Percentiles rank a stretch among this genome's conserved stretches.
phyloP scores from a whole-genome alignment of 2,329 filamentous ascomycete species.

The Neopestalotiopsis clavispora region DNA sequence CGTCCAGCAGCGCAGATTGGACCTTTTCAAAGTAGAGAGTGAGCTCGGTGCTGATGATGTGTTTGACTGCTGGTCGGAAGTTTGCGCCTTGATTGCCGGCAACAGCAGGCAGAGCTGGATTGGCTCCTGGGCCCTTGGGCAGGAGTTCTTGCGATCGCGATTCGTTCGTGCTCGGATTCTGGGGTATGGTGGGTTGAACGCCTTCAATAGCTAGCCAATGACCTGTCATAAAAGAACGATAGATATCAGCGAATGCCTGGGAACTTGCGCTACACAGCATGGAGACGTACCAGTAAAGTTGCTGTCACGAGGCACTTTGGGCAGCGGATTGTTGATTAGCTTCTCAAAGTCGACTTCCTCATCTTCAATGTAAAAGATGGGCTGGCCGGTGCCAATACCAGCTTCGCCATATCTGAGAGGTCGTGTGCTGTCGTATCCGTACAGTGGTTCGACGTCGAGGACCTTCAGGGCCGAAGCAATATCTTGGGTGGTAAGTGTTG shows the following conservation, averaged over 20 bases:
- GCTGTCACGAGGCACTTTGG: constrained; percentile 92
- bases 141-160: constrained; percentile 83
- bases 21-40: constrained; percentile 98
- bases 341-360: constrained; percentile 99
- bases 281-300: constrained; percentile 78
- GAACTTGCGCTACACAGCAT: background rate
- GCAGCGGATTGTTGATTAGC: constrained; percentile 92
- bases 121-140: constrained; percentile 88
- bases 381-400: constrained; percentile 89
- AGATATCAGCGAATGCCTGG: constrained; percentile 17
- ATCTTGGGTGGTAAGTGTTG: constrained; percentile 86
- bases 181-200: constrained; percentile 93
- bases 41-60: constrained; percentile 93
- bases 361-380: constrained; percentile 96
- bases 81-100: constrained; percentile 82
- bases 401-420: constrained; percentile 93
- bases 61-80: constrained; percentile 91
- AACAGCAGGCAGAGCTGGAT: constrained; percentile 81
- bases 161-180: constrained; percentile 90
- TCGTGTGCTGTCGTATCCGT: constrained; percentile 92
- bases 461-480: constrained; percentile 83
- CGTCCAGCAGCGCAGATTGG: constrained; percentile 84
- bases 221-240: constrained; percentile 53
- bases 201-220: constrained; percentile 99
- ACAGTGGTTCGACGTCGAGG: constrained; percentile 91